Evolutionary conservation across 2,329 filamentous ascomycete genomes (phyloP).

Genomic region (Hyphodiscus sp.): DNA sequence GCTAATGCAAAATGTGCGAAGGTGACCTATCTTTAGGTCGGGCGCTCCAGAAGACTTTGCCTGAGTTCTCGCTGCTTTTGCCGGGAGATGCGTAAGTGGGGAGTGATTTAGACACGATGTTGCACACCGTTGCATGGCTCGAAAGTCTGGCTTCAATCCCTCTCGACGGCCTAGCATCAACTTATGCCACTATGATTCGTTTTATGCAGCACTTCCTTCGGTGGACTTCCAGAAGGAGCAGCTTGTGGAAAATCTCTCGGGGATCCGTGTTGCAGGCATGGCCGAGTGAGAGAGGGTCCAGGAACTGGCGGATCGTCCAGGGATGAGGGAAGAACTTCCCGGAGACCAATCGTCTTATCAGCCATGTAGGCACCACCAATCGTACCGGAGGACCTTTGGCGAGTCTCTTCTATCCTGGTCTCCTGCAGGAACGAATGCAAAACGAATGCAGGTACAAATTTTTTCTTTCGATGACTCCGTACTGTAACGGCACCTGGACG

Average conservation of each 20-base stretch:
- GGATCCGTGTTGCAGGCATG: background rate
- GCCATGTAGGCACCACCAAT: background rate
- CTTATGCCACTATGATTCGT: background rate
- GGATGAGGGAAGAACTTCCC: too few species aligned
- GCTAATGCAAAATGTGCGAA: background rate
- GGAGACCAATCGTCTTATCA: background rate
- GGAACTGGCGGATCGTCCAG: too few species aligned
- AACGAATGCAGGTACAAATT: background rate
- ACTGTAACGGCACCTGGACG: background rate
- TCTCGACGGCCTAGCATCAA: background rate
- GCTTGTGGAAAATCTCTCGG: background rate
- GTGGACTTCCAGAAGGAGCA: background rate
- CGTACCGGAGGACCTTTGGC: background rate
- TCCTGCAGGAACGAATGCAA: background rate
- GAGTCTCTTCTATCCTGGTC: background rate
- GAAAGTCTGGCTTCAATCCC: background rate
- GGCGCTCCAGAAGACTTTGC: background rate
- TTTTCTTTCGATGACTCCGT: too few species aligned
- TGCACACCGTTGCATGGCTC: background rate
- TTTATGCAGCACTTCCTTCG: background rate
- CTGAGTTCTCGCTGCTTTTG: background rate
- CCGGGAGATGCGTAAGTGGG: background rate
- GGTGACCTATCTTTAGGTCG: background rate
- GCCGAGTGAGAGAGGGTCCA: too few species aligned
- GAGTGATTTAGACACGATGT: background rate